Evolutionary conservation across 805 yeast genomes (phyloP), one percentile per base, ranked within the genome.

Genomic region (Wickerhamiella cacticola): DNA sequence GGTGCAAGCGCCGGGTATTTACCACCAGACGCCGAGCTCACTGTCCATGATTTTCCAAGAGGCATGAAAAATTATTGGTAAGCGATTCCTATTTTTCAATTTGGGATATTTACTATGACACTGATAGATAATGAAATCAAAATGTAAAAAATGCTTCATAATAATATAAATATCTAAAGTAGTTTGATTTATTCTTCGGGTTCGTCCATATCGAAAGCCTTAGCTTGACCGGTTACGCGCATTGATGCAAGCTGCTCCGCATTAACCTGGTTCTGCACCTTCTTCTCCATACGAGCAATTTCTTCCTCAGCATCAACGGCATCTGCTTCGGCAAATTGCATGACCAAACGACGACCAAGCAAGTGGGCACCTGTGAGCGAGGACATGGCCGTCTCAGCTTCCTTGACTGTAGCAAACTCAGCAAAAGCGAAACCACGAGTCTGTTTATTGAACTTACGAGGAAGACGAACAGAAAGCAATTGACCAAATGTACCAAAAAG

Each of bases 391-490:
- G 72, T 78, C 62, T 82, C 95, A 1, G 98, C 96, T 65, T 92
- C 98, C 63, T 85, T 79, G 19, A 84, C 73, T 35, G 92, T 69
- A 9, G 82, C 70, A 61, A 82, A 92, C 66, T 92, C 98, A 41
- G 94, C 95, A 64, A 92, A 92, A 0, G 97, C 98, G 70, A 92
- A 92, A 62, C 98, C 98, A 63, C 98, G 79, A 10, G 96, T 94
- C 31, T 86, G 75, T 61, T 82, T 83, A 72, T 92, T 94, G 69
- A 89, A 88, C 64, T 92, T 92, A 76, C 83, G 82, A 26, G 98
- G 98, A 43, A 92, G 89, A 61, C 98, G 79, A 38, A 88, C 96
- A 2, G 96, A 83, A 59, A 88, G 85, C 59, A 92, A 71, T 66
- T 84, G 88, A 50, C 98, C 98, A 68, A 89, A 92, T 1, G 97